Base-by-base conservation (phyloP, 2,329 filamentous ascomycete species). In the Juglanconis juglandina region DNA sequence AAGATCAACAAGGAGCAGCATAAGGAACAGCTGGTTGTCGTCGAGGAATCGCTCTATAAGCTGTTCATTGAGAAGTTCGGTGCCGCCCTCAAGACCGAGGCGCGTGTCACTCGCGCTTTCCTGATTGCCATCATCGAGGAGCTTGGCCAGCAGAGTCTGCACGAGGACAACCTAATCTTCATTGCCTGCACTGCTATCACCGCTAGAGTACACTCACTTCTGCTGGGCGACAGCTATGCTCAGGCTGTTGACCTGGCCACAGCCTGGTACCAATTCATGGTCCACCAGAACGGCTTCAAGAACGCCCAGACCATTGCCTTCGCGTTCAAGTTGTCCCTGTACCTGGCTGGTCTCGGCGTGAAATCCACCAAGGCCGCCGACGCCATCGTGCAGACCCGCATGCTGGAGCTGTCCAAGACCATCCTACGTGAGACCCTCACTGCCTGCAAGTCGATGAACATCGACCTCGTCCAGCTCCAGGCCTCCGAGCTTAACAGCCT, bases 351-450 rank as follows among this genome's bases (percentile, higher is more conserved):
- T 17, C 55, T 63, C 6, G 61, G 61, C 5, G 63, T 68, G 44
- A 70, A 68, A 56, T 67, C 67, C 39, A 72, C 70, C 60, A 66
- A 65, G 52, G 62, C 63, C 11, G 58, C 58, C 13, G 67, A 68
- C 41, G 55, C 54, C 51, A 46, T 37, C 58, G 56, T 61, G 51
- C 61, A 63, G 47, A 46, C 30, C 54, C 61, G 61, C 55, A 52
- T 63, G 61, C 58, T 63, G 58, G 61, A 61, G 46, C 58, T 63
- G 46, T 63, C 61, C 58, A 63, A 61, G 58, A 63, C 58, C 35
- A 63, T 63, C 52, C 61, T 63, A 17, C 61, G 61, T 47, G 61
- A 63, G 61, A 63, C 61, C 8, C 61, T 63, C 14, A 58, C 46
- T 13, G 61, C 61, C 11, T 61, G 58, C 55, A 61, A 60, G 61